phyloP scores from a whole-genome alignment of 345 rosid genomes.

The Ricinus communis region DNA sequence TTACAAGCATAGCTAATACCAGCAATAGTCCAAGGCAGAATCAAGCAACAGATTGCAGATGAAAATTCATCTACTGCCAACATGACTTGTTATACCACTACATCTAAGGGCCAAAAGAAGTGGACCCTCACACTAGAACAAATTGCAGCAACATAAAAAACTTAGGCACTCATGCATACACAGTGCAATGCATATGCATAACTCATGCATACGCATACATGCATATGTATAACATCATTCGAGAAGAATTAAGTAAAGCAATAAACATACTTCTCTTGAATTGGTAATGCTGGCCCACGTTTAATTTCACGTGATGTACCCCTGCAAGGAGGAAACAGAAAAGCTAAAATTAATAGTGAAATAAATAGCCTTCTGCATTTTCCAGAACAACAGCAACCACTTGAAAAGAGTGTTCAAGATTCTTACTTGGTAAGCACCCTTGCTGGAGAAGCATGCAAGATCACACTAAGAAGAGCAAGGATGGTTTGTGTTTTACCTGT shows the following conservation, averaged over 20 bases:
- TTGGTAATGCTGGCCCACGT: slow-evolving; percentile 54
- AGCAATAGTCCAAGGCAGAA: background rate
- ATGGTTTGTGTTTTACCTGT: slow-evolving; percentile 98
- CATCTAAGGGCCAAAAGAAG: background rate
- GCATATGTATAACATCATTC: background rate
- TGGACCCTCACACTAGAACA: background rate
- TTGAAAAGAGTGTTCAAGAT: slow-evolving; percentile 1
- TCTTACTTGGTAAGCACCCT: slow-evolving; percentile 66
- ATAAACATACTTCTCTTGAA: slow-evolving; percentile 73
- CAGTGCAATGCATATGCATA: background rate
- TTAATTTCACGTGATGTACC: slow-evolving; percentile 42
- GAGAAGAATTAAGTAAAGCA: background rate
- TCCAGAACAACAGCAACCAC: background rate
- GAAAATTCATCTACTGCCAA: background rate
- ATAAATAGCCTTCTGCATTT: background rate
- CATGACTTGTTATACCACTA: background rate
- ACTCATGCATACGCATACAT: background rate
- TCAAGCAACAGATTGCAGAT: background rate
- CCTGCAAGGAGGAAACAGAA: slow-evolving; percentile 37
- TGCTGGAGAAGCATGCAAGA: slow-evolving; percentile 94
- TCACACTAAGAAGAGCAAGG: slow-evolving; percentile 88
- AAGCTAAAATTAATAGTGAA: slow-evolving; percentile 9
- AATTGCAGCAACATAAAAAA: background rate
- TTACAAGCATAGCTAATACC: background rate
- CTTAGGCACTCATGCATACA: background rate